These are phyloP conservation scores for Quercus lobata DNA, from an alignment of 331 rosid genomes.

Conservation along the genomic window DNA sequence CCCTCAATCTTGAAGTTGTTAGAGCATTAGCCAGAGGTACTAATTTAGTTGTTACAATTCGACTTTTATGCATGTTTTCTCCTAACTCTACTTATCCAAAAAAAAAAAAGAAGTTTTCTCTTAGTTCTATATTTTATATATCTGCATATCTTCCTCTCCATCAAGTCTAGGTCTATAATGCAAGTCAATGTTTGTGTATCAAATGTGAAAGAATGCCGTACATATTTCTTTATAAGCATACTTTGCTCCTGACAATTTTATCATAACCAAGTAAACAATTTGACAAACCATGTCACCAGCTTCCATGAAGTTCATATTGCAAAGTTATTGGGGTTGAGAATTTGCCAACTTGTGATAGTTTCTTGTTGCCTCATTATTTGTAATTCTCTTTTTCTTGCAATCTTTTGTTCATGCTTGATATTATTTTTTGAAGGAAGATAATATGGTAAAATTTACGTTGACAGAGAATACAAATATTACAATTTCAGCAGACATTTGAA, in stretches of 20 bases:
- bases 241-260: background rate
- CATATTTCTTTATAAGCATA: conserved; percentile 14
- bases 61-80: background rate
- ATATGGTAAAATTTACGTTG: background rate
- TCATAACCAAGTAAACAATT: background rate
- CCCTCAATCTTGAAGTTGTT: conserved; percentile 86
- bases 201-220: background rate
- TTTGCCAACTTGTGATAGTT: no score
- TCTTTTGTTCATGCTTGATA: background rate
- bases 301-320: background rate
- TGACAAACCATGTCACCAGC: background rate
- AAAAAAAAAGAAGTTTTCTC: no score
- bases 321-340: background rate
- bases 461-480: background rate
- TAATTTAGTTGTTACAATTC: conserved; percentile 1
- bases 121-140: background rate
- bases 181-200: background rate
- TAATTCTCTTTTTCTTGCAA: background rate
- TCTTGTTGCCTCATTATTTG: no score
- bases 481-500: background rate
- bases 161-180: background rate
- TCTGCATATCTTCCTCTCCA: background rate
- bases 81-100: no score
- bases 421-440: background rate
- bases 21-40: conserved; percentile 96